Base-by-base conservation (phyloP, 257 asterid genomes). In the Solanum arcanum region DNA sequence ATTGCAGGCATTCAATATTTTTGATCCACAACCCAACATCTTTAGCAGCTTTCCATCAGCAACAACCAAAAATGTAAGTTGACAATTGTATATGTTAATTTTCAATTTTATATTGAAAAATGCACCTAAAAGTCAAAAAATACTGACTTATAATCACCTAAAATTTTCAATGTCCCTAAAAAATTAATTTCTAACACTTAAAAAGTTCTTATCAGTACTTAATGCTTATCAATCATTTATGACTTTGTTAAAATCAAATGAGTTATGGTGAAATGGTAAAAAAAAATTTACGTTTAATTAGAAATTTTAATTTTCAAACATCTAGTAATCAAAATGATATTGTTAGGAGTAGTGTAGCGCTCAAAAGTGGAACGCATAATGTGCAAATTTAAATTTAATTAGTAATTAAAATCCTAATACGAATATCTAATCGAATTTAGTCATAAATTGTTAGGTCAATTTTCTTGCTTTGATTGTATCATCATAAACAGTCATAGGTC, bases 1-100 rank as follows among this genome's bases (percentile, higher is more conserved):
- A 47, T 70, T 91, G 3, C 94, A 96, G 98, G 98, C 98, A 72
- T 97, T 97, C 93, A 91, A 92, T 77, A 92, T 97, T 14, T 97
- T 95, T 29, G 98, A 94, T 87, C 96, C 95, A 29, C 95, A 92
- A 0, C 89, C 92, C 60, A 94, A 80, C 52, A 90, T 89, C 68
- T 84, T 95, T 84, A 86, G 84, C 89, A 88, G 66, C 92, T 92
- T 88, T 78, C 86, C 97, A 3, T 91, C 96, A 1, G 80, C 92
- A 88, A 87, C 94, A 7, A 89, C 91, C 49, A 97, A 94, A 93
- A 98, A 97, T 91, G 99, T 95, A 94, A 60, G 98, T 92, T 88
- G 64, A 27, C 46, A 46, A 44, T 77, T 15, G 39, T 33, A 16
- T 33, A 39, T 74, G 29, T 46, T 46, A 15, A 25, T 27, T 78